Percentiles rank a stretch among this genome's conserved stretches.
Evolutionary conservation across 2,329 filamentous ascomycete species (phyloP).

Genomic region (Domatiomyces globalis): DNA sequence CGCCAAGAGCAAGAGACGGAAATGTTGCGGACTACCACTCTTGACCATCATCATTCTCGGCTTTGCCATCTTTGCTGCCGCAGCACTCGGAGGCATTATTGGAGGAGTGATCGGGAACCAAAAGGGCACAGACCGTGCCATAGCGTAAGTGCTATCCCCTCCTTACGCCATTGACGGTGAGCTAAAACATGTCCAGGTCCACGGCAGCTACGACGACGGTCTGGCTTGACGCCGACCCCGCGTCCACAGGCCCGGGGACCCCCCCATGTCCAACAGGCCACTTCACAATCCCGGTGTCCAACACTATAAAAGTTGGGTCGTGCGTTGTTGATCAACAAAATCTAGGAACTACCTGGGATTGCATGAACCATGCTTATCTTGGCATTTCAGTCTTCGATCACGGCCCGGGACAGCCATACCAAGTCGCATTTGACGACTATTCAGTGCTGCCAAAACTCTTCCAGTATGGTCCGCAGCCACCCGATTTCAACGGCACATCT

Average conservation of each 20-base stretch:
- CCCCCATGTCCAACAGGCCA: slow-evolving; percentile 32
- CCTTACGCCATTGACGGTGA: not conserved
- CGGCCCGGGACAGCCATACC: slow-evolving; percentile 19
- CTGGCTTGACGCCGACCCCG: slow-evolving; percentile 37
- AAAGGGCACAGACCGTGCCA: slow-evolving; percentile 17
- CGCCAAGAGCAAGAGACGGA: slow-evolving; percentile 28
- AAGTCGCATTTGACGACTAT: slow-evolving; percentile 28
- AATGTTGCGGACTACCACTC: slow-evolving; percentile 38
- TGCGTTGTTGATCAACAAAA: slow-evolving; percentile 33
- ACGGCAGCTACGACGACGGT: slow-evolving; percentile 33
- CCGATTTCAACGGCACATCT: slow-evolving; percentile 30
- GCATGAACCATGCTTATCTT: slow-evolving; percentile 25
- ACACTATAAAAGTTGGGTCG: slow-evolving; percentile 33
- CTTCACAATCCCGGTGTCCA: slow-evolving; percentile 34
- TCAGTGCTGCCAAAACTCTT: slow-evolving; percentile 27
- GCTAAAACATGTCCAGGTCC: slow-evolving; percentile 9
- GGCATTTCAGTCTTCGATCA: slow-evolving; percentile 23
- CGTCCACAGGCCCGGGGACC: slow-evolving; percentile 33
- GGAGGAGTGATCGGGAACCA: slow-evolving; percentile 38
- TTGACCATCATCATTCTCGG: slow-evolving; percentile 36
- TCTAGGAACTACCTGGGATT: slow-evolving; percentile 38
- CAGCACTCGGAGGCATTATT: slow-evolving; percentile 39
- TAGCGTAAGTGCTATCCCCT: slow-evolving; percentile 5
- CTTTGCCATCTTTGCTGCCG: slow-evolving; percentile 34
- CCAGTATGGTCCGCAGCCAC: slow-evolving; percentile 49